Base-by-base conservation (phyloP, 805 yeast species). In the Myxozyma udenii region DNA sequence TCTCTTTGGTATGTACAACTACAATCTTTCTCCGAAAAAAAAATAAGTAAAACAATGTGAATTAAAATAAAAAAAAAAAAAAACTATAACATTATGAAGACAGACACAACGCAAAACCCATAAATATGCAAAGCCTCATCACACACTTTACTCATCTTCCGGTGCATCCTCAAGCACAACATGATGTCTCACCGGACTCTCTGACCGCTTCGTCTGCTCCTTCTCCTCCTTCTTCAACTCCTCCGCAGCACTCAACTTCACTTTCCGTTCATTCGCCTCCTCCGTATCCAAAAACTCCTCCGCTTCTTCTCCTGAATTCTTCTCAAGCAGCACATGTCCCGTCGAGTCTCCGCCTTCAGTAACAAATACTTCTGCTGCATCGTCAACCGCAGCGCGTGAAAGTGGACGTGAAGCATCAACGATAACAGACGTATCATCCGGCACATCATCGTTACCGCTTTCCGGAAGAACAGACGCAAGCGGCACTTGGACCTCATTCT, bases 101-200 rank as follows among this genome's bases (percentile, higher is more conserved):
- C n/a, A n/a, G n/a, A n/a, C n/a, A n/a, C 14, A 28, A 9, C 33
- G 33, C 33, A 28, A 9, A 28, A 28, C 12, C 33, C 14, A 28
- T 28, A 28, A 28, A 28, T 14, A 28, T 28, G 12, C 33, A 28
- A 9, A 28, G 14, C 33, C 33, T 28, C 9, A 28, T 14, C 9
- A 28, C 9, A 16, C 11, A 28, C 38, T 12, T 33, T 37, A 47
- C 42, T 53, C 55, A 4, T 49, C 58, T 7, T 51, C 52, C 1
- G 45, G 40, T 3, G 46, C 58, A 44, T 54, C 58, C 38, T 54
- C 58, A 37, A 54, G 30, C 12, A 54, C 56, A 1, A 54, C 58
- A 47, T 54, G 58, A 47, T 54, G 58, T 38, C 58, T 32, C 36
- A 54, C 22, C 21, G 58, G 58, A 47, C 55, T 51, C 25, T 23